Percentiles rank a stretch among this genome's conserved stretches.
Evolutionary conservation across 176 grass and related monocot species (phyloP).

Genomic region (Pharus latifolius): DNA sequence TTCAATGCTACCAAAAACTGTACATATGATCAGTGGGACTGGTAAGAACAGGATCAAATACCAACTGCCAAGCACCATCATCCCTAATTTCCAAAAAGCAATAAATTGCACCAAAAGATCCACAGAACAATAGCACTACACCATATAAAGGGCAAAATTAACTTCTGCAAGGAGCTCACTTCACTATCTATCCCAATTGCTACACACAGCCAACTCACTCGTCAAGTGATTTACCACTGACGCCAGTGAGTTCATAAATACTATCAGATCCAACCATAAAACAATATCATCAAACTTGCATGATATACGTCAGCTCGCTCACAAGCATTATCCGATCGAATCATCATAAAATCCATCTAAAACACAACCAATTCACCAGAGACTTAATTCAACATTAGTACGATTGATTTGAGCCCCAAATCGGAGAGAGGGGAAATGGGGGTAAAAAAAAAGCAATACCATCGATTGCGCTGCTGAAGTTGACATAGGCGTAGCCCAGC

Average conservation of each 20-base stretch:
- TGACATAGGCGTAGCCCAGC: slow-evolving; percentile 50
- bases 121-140: not conserved
- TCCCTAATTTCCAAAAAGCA: not conserved
- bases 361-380: not conserved
- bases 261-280: not conserved
- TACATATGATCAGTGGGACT: not conserved
- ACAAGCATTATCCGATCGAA: too few relatives aligned
- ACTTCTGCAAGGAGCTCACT: not conserved
- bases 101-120: not conserved
- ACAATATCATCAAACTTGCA: too few relatives aligned
- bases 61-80: not conserved
- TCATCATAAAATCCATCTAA: not conserved
- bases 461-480: slow-evolving; percentile 32
- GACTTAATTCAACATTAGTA: too few relatives aligned
- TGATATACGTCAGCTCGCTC: too few relatives aligned
- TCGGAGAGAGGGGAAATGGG: too few relatives aligned
- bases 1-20: not conserved
- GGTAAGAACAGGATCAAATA: not conserved
- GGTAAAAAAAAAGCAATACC: slow-evolving; percentile 30
- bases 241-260: not conserved
- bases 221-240: not conserved
- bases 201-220: not conserved
- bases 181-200: not conserved
- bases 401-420: too few relatives aligned
- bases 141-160: not conserved